These are phyloP conservation scores for Aspergillus ochraceus DNA, from an alignment of 2,329 filamentous ascomycete genomes.

Conservation along the genomic window DNA sequence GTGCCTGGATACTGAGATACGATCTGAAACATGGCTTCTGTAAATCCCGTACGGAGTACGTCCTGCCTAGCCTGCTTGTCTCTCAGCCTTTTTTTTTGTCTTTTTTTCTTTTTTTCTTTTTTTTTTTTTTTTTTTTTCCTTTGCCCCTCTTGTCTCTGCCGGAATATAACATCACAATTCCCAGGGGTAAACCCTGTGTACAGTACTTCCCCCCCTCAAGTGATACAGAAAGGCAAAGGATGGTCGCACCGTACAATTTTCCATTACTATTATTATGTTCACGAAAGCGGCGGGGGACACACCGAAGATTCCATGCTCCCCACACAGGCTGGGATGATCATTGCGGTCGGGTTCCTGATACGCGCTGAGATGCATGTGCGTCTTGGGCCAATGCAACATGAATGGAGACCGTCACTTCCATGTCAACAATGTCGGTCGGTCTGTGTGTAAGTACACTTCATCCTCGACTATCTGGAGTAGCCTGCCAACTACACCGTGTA, in stretches of 20 bases:
- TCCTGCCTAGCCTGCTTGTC: not conserved
- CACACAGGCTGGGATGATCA: constrained; percentile 9
- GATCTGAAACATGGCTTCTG: not conserved
- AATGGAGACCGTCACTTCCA: not conserved
- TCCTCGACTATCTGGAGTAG: not conserved
- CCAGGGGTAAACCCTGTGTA: not conserved
- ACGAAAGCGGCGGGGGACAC: not conserved
- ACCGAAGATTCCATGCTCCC: constrained; percentile 8
- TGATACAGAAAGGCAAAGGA: not conserved
- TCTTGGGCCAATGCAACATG: not conserved
- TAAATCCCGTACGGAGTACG: not conserved
- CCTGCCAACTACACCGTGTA: too few species aligned
- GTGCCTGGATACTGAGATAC: not conserved
- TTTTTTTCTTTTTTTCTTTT: not conserved
- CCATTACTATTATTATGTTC: not conserved
- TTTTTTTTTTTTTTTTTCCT: not conserved
- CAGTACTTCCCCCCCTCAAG: not conserved
- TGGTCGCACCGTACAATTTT: not conserved
- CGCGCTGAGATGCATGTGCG: constrained; percentile 12
- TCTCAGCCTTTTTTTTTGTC: too few species aligned
- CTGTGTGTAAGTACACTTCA: not conserved
- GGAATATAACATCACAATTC: not conserved
- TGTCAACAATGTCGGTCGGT: not conserved
- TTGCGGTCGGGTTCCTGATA: constrained; percentile 14
- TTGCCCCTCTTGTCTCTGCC: not conserved